phyloP scores from a whole-genome alignment of 2,329 filamentous ascomycete species.

The Fusarium irregulare region DNA sequence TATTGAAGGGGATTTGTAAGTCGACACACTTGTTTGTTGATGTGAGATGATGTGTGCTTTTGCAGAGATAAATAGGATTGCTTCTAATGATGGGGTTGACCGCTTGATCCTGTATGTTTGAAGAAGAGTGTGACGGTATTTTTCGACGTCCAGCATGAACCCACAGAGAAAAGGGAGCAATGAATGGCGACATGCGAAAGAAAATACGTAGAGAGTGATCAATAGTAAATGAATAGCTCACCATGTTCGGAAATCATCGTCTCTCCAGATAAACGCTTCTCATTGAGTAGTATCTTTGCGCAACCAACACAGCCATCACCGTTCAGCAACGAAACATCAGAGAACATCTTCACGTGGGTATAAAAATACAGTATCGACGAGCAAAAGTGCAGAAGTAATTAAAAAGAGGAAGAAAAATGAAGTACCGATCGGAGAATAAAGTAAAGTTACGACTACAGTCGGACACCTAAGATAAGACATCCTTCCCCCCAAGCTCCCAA shows the following conservation, averaged over 20 bases:
- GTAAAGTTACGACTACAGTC: neutral
- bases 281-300: constrained; percentile 40
- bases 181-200: no score
- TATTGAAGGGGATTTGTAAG: constrained; percentile 19
- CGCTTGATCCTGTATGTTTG: neutral
- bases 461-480: constrained; percentile 1
- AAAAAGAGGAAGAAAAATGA: neutral
- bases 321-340: neutral
- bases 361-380: neutral
- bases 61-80: no score
- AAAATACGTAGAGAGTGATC: no score
- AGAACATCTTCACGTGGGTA: constrained; percentile 5
- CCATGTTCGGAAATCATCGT: constrained; percentile 6
- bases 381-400: neutral
- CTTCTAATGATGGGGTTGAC: accelerated
- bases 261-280: constrained; percentile 18
- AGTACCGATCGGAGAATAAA: neutral
- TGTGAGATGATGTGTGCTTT: neutral
- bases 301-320: constrained; percentile 39
- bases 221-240: neutral
- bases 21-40: neutral
- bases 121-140: no score
- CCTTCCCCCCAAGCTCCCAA: neutral
- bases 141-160: no score
- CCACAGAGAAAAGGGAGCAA: no score